Evolutionary conservation across 1,284 basidiomycete species (phyloP).

Genomic region (Trichosporon sp.): DNA sequence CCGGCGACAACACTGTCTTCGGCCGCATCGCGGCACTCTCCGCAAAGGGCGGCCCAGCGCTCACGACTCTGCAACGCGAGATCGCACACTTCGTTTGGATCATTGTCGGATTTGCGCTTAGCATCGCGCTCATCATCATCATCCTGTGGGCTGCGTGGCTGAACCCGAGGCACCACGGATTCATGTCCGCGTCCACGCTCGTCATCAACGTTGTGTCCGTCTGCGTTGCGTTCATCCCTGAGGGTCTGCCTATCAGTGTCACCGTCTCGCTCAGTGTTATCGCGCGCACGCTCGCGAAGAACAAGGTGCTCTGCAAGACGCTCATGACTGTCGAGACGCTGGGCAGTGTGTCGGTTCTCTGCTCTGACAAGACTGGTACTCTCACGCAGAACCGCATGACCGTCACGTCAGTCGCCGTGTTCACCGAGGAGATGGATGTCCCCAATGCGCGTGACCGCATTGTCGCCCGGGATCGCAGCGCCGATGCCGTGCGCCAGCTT

Average conservation of each 20-base stretch:
- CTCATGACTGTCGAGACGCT: conserved; percentile 60
- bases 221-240: conserved; percentile 58
- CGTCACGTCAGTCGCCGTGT: conserved; percentile 51
- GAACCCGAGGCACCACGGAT: conserved; percentile 51
- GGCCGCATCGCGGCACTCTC: conserved; percentile 60
- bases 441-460: conserved; percentile 36
- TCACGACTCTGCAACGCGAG: conserved; percentile 47
- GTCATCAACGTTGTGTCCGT: conserved; percentile 60
- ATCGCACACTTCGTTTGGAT: conserved; percentile 50
- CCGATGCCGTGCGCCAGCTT: conserved; percentile 36
- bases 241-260: conserved; percentile 54
- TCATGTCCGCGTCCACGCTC: conserved; percentile 56
- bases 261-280: conserved; percentile 49
- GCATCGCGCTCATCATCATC: conserved; percentile 52
- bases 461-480: conserved; percentile 17
- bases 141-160: conserved; percentile 58
- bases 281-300: conserved; percentile 54
- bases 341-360: conserved; percentile 56
- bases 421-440: conserved; percentile 44
- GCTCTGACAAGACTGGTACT: conserved; percentile 59
- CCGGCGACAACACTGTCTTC: conserved; percentile 57
- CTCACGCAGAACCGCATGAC: conserved; percentile 51
- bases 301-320: conserved; percentile 59
- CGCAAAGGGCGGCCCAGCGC: conserved; percentile 49
- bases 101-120: conserved; percentile 52